Base-by-base conservation (phyloP, 139 green algal species). In the Chlorella sorokiniana region DNA sequence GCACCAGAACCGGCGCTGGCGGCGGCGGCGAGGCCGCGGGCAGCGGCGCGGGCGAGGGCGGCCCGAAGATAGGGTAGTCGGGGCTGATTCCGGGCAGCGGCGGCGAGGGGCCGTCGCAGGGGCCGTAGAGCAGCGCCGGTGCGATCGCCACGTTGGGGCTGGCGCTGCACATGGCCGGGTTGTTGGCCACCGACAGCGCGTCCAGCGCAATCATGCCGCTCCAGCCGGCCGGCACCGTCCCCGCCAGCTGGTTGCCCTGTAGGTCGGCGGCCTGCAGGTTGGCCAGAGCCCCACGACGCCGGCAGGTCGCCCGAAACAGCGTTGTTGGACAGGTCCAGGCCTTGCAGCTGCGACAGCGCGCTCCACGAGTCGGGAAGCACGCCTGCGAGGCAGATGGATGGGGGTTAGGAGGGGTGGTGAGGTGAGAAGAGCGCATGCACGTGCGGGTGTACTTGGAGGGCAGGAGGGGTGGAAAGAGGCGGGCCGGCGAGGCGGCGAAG, bases 251-350 rank as follows among this genome's bases (percentile, higher is more conserved):
- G 81, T 88, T 89, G 38, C 25, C 41, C 7, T 68, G 70, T 5
- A 89, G 38, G 81, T 89, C 78, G 10, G 86, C 59, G 1, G 70
- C 56, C 52, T 85, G 35, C 42, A 89, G 69, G n/a, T 79, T 72
- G 29, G 3, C 48, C 54, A 89, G 61, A 18, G 59, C 62, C 68
- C 85, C 85, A 89, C n/a, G 61, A 45, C 6, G 68, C 25, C 2
- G 85, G 85, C 29, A 89, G 68, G 33, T 67, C 33, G 11, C 82
- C 82, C 22, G 44, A 63, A 23, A 88, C 29, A 18, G 69, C 9
- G 64, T 88, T 88, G 72, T 76, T 69, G 35, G 41, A 61, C 38
- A 88, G 48, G 76, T 88, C 84, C 33, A 88, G 70, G 18, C 84
- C 84, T 54, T 79, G 63, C 31, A 88, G 63, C 35, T 68, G 71